Evolutionary conservation across 495 filamentous ascomycete genomes (phyloP).

Genomic region (Daldinia caldariorum): DNA sequence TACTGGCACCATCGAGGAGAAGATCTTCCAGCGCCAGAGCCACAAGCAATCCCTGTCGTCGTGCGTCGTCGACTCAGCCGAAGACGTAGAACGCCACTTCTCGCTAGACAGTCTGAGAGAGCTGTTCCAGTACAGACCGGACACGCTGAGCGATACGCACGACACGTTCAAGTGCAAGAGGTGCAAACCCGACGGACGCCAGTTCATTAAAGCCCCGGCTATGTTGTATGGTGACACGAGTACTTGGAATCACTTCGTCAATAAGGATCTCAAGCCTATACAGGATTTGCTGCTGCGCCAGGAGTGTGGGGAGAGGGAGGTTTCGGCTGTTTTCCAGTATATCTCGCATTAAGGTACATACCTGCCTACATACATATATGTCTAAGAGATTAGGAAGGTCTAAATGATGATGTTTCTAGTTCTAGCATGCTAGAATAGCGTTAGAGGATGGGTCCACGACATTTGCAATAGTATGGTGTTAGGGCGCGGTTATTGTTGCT

Average conservation of each 20-base stretch:
- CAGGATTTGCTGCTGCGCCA: conserved; percentile 93
- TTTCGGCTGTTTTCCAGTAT: conserved; percentile 97
- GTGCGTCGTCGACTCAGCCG: conserved; percentile 96
- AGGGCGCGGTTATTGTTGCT: too few relatives aligned
- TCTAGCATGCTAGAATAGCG: conserved; percentile 11
- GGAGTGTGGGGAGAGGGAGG: conserved; percentile 79
- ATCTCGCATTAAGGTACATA: conserved; percentile 75
- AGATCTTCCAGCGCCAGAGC: conserved; percentile 98
- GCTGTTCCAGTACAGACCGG: conserved; percentile 88
- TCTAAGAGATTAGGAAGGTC: background rate
- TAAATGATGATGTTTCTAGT: background rate
- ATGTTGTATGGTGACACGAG: conserved; percentile 98
- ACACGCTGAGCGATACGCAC: conserved; percentile 91
- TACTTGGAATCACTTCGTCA: conserved; percentile 97
- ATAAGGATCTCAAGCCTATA: conserved; percentile 78
- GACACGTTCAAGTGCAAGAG: conserved; percentile 99
- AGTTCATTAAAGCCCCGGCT: conserved; percentile 87
- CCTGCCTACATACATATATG: too few relatives aligned
- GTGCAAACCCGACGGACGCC: conserved; percentile 85
- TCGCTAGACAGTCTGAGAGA: conserved; percentile 87
- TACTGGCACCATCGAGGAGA: conserved; percentile 98
- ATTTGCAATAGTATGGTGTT: conserved; percentile 28
- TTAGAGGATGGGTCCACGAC: background rate
- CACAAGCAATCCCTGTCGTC: conserved; percentile 97
- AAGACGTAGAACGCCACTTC: conserved; percentile 98